Evolutionary conservation across 306 rosid species (phyloP).

Genomic region (Canavalia ensiformis): DNA sequence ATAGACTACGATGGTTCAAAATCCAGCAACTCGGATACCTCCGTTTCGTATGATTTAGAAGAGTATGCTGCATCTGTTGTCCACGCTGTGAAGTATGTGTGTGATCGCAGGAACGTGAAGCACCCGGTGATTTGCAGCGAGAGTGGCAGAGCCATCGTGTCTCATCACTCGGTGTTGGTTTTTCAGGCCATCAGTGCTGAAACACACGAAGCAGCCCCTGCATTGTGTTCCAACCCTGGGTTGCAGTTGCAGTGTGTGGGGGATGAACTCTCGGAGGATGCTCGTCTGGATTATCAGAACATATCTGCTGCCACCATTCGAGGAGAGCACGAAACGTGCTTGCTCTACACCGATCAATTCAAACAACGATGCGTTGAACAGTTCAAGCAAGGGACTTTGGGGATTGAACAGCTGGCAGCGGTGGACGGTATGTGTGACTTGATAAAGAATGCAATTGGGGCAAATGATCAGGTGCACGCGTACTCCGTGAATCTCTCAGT

Average conservation of each 20-base stretch:
- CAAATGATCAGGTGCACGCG: constrained; percentile 58
- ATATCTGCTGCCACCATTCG: constrained; percentile 63
- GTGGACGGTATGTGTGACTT: constrained; percentile 83
- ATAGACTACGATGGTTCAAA: constrained; percentile 91
- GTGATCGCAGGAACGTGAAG: constrained; percentile 70
- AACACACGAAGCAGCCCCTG: constrained; percentile 39
- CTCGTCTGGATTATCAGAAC: constrained; percentile 59
- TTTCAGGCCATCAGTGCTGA: constrained; percentile 73
- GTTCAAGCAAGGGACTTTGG: constrained; percentile 81
- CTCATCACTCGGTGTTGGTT: constrained; percentile 83
- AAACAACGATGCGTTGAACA: constrained; percentile 76
- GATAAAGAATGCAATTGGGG: constrained; percentile 73
- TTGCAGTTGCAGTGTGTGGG: constrained; percentile 60
- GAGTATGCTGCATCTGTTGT: constrained; percentile 90
- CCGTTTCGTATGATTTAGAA: constrained; percentile 71
- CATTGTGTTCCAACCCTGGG: constrained; percentile 45
- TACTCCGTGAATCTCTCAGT: constrained; percentile 87
- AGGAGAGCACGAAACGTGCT: constrained; percentile 73
- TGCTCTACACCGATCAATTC: constrained; percentile 73
- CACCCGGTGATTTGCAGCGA: constrained; percentile 86
- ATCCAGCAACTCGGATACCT: constrained; percentile 71
- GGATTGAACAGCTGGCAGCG: constrained; percentile 87
- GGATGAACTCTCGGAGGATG: constrained; percentile 77
- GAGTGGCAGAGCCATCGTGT: constrained; percentile 88
- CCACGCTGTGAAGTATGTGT: constrained; percentile 59